Evolutionary conservation across 1,139 yeast species (phyloP), one percentile per base, ranked within the genome.

Genomic region (Yamadazyma diddensiae): DNA sequence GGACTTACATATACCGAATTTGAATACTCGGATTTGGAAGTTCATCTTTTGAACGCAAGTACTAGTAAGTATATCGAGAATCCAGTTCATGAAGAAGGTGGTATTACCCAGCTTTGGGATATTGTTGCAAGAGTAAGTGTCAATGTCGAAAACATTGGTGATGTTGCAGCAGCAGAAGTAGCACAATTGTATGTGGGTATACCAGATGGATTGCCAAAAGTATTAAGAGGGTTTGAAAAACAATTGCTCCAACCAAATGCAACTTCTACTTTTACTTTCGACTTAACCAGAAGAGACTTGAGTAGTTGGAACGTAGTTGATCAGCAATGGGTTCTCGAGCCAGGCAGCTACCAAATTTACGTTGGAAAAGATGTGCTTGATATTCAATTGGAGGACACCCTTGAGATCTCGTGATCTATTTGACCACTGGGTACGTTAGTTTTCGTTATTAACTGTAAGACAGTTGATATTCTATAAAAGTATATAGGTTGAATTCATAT

Each of bases 61-160:
- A 24, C 17, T 12, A 18, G 12, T 6, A 19, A 24, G 14, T 4
- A 10, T 5, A 23, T 29, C 9, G 11, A 14, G 7, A 18, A n/a
- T 21, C 14, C 19, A 5, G 15, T 18, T 4, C 64, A 75, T 22
- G 49, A 49, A 14, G 72, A 70, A 45, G 32, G 32, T 7, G 32
- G 32, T 18, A 12, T 19, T 14, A 4, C 17, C 4, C 15, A 15
- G 10, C 19, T 29, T 4, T 29, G 28, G 28, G 32, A 29, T 20
- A 14, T 24, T 13, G 15, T 29, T 24, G 32, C 32, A 3, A 24
- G 8, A 9, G 29, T 24, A 4, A 12, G 13, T 4, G 15, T 29
- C n/a, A 12, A 10, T 5, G 32, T 29, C n/a, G 11, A 8, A 6
- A 29, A 29, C 14, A 15, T 15, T 8, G 32, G 32, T 7, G 12